A percentile compares a stretch with the other conserved stretches of the same genome.
phyloP scores from a whole-genome alignment of 805 yeast genomes.

The Kodamaea leandrae region DNA sequence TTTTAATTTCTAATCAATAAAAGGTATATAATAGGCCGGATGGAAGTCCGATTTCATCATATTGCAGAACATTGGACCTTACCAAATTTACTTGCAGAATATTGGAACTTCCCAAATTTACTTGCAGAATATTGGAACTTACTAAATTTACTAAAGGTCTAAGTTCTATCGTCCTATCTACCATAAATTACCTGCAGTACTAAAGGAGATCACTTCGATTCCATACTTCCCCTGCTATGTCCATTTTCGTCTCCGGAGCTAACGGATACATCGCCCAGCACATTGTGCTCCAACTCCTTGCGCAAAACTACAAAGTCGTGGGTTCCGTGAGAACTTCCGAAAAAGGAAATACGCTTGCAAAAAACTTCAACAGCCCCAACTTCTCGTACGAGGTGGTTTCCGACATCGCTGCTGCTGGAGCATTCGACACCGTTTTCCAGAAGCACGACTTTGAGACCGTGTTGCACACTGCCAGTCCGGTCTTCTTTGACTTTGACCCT shows the following conservation, averaged over 20 bases:
- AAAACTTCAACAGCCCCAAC: constrained; percentile 16
- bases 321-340: constrained; percentile 47
- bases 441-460: constrained; percentile 49
- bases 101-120: too few species aligned
- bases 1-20: too few species aligned
- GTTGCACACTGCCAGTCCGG: constrained; percentile 65
- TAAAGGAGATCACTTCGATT: too few species aligned
- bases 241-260: constrained; percentile 49
- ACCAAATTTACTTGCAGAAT: too few species aligned
- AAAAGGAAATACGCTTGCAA: constrained; percentile 20
- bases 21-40: too few species aligned
- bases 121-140: too few species aligned
- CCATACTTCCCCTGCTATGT: not conserved
- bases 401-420: constrained; percentile 46
- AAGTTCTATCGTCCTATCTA: too few species aligned
- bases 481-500: constrained; percentile 39
- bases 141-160: too few species aligned
- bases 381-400: constrained; percentile 43
- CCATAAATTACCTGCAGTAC: too few species aligned
- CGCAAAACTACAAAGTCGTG: constrained; percentile 43
- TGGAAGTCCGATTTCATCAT: too few species aligned
- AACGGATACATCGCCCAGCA: constrained; percentile 50
- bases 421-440: constrained; percentile 46
- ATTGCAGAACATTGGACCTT: too few species aligned
- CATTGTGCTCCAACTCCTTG: constrained; percentile 39